Evolutionary conservation across 257 asterid genomes (phyloP).

Genomic region (Capsicum chinense): DNA sequence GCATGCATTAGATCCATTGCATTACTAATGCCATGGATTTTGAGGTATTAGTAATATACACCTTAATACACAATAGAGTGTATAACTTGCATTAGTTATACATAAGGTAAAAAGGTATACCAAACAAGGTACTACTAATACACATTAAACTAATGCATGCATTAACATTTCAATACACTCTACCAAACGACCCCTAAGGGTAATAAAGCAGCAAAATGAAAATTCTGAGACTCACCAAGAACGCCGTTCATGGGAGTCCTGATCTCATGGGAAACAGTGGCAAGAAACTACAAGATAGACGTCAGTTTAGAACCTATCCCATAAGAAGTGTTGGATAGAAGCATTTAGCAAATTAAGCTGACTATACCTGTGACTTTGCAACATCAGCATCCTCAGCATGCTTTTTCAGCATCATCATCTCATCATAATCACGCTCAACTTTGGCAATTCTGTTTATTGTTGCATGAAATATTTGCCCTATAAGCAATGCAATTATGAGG

Average conservation of each 20-base stretch:
- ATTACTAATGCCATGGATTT: too few relatives aligned
- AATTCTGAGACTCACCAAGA: conserved; percentile 65
- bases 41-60: too few relatives aligned
- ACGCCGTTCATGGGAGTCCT: conserved; percentile 99
- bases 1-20: too few relatives aligned
- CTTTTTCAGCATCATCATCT: conserved; percentile 77
- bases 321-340: neutral
- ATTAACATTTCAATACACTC: too few relatives aligned
- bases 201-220: conserved; percentile 17
- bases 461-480: conserved; percentile 71
- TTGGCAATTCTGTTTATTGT: conserved; percentile 80
- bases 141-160: too few relatives aligned
- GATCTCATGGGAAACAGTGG: conserved; percentile 99
- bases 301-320: conserved; percentile 28
- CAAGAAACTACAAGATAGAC: conserved; percentile 78
- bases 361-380: conserved; percentile 85
- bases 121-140: too few relatives aligned
- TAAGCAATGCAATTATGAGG: conserved; percentile 63
- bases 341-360: conserved; percentile 1
- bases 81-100: too few relatives aligned
- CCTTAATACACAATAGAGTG: too few relatives aligned
- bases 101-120: too few relatives aligned
- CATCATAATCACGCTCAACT: conserved; percentile 83
- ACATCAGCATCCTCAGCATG: conserved; percentile 92
- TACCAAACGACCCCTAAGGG: neutral